Percentiles rank a stretch among this genome's conserved stretches.
Evolutionary conservation across 2,329 filamentous ascomycete species (phyloP).

Genomic region (Trichoderma lentiforme): DNA sequence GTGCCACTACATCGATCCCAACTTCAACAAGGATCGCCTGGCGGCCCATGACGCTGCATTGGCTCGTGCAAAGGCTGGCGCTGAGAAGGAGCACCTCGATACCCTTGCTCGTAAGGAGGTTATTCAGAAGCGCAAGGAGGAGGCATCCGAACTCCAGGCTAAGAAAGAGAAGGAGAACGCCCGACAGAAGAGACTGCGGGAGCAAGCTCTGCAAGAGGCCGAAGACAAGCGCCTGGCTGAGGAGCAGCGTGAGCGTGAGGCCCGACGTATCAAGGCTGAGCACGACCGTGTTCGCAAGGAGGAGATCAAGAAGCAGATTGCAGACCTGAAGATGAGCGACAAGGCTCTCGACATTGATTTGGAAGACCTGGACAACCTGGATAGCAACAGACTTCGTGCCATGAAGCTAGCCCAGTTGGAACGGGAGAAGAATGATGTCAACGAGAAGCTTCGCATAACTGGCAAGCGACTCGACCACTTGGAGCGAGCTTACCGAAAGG

Average conservation of each 20-base stretch:
- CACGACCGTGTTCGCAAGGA: constrained; percentile 86
- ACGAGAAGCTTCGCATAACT: constrained; percentile 84
- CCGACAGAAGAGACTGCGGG: constrained; percentile 78
- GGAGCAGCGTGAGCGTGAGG: constrained; percentile 87
- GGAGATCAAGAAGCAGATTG: constrained; percentile 88
- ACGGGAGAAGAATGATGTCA: constrained; percentile 95
- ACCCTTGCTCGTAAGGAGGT: constrained; percentile 81
- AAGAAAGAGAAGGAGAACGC: constrained; percentile 91
- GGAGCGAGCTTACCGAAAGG: constrained; percentile 93
- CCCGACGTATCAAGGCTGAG: constrained; percentile 80
- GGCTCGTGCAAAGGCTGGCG: constrained; percentile 76
- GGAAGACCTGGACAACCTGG: constrained; percentile 78
- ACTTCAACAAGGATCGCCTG: constrained; percentile 76
- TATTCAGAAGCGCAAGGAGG: constrained; percentile 96
- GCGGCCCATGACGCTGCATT: constrained; percentile 78
- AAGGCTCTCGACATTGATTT: constrained; percentile 74
- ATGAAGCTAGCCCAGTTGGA: constrained; percentile 95
- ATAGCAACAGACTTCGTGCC: constrained; percentile 84
- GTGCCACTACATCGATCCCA: constrained; percentile 91
- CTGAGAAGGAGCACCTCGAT: constrained; percentile 86
- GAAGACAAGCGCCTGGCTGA: constrained; percentile 86
- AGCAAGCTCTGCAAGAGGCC: constrained; percentile 83
- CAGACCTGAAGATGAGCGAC: constrained; percentile 83
- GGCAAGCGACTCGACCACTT: constrained; percentile 96
- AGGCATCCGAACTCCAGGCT: constrained; percentile 82